Percentiles rank a stretch among this genome's conserved stretches.
Conservation (phyloP, 345 rosid genomes). For the Citrus trifoliata region DNA sequence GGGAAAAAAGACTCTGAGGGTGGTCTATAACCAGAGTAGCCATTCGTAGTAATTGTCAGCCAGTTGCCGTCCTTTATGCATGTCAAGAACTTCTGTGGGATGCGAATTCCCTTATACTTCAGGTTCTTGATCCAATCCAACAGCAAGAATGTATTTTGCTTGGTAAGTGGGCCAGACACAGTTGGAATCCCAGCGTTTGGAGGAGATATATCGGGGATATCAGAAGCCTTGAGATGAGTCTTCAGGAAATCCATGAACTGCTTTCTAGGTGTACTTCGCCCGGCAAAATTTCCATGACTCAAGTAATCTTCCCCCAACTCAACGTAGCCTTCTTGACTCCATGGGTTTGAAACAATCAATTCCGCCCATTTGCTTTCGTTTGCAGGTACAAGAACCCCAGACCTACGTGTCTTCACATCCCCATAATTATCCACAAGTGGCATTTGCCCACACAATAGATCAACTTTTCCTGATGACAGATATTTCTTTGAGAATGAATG, state of each 20-base stretch:
- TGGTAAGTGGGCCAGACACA: constrained; percentile 45
- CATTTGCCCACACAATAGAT: constrained; percentile 29
- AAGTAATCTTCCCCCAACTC: constrained; percentile 57
- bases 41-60: constrained; percentile 54
- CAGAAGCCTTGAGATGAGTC: constrained; percentile 31
- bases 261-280: constrained; percentile 24
- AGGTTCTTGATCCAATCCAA: constrained; percentile 49
- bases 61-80: constrained; percentile 56
- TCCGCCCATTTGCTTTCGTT: constrained; percentile 60
- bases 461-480: constrained; percentile 27
- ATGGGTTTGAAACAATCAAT: constrained; percentile 48
- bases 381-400: constrained; percentile 63
- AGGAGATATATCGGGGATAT: constrained; percentile 52
- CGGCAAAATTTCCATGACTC: constrained; percentile 30
- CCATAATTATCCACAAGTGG: constrained; percentile 64
- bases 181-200: constrained; percentile 54
- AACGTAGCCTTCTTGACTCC: constrained; percentile 46
- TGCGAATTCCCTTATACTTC: neutral
- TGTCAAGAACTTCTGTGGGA: constrained; percentile 45
- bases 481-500: constrained; percentile 25
- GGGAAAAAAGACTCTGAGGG: constrained; percentile 63
- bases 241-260: constrained; percentile 43
- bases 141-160: constrained; percentile 49
- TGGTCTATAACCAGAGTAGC: constrained; percentile 35
- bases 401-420: constrained; percentile 10